Evolutionary conservation across 371 early-diverging fungal species (phyloP).

Genomic region (Lichtheimia hyalospora): DNA sequence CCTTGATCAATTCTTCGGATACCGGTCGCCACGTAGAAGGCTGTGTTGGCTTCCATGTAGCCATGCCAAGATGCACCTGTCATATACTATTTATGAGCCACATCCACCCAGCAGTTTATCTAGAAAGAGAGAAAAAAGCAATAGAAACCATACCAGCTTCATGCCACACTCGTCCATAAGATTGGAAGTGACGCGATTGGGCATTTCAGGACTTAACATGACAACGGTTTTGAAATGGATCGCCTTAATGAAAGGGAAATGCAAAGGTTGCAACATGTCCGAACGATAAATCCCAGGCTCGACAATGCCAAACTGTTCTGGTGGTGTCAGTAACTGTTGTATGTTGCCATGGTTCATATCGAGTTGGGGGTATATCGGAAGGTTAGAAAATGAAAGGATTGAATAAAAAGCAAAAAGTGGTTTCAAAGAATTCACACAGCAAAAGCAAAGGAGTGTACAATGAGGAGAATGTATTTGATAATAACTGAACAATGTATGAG

Average conservation of each 20-base stretch:
- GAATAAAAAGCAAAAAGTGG: too few relatives aligned
- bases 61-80: conserved; percentile 70
- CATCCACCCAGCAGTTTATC: not conserved
- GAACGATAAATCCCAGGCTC: conserved; percentile 88
- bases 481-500: too few relatives aligned
- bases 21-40: conserved; percentile 85
- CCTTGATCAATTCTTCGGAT: conserved; percentile 93
- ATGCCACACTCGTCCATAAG: conserved; percentile 83
- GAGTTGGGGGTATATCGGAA: too few relatives aligned
- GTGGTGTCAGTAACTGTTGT: conserved; percentile 56
- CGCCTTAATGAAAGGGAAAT: conserved; percentile 79
- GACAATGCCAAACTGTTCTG: conserved; percentile 91
- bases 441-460: too few relatives aligned
- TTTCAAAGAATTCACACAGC: too few relatives aligned
- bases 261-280: conserved; percentile 68
- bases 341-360: conserved; percentile 12
- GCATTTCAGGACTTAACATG: conserved; percentile 85
- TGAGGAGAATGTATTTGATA: too few relatives aligned
- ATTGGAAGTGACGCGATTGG: conserved; percentile 72
- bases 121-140: not conserved
- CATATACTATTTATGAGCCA: not conserved
- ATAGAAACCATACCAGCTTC: conserved; percentile 49
- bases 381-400: too few relatives aligned
- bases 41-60: conserved; percentile 52
- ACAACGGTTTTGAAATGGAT: conserved; percentile 79